Conservation (phyloP, 1,139 yeast species). For the Lodderomyces metapsilosis region DNA sequence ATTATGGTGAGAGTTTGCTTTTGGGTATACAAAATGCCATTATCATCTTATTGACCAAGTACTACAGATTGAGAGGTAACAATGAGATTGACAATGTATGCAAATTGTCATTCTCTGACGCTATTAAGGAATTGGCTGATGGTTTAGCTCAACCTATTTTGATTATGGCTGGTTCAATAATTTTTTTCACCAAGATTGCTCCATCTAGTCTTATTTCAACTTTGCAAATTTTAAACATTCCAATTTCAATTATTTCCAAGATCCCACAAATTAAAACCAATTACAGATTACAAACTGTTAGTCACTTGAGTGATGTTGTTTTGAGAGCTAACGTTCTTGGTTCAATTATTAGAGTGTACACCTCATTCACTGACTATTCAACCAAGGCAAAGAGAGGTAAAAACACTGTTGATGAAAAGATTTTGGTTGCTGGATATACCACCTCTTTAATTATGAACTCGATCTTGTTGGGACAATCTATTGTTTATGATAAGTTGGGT, state of each 20-base stretch:
- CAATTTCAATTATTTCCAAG: constrained; percentile 51
- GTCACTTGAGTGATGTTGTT: constrained; percentile 53
- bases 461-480: constrained; percentile 33
- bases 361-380: constrained; percentile 42
- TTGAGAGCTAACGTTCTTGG: constrained; percentile 57
- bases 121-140: constrained; percentile 19
- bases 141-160: constrained; percentile 28
- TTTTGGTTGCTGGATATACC: constrained; percentile 36
- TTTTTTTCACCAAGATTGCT: constrained; percentile 33
- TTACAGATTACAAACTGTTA: constrained; percentile 48
- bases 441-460: constrained; percentile 34
- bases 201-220: constrained; percentile 30
- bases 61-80: constrained; percentile 27
- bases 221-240: constrained; percentile 53
- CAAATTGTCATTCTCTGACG: constrained; percentile 17
- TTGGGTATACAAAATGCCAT: constrained; percentile 42
- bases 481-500: constrained; percentile 23
- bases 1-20: constrained; percentile 44
- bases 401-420: constrained; percentile 21
- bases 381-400: constrained; percentile 20
- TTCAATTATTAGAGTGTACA: constrained; percentile 54
- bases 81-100: constrained; percentile 17
- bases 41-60: constrained; percentile 37
- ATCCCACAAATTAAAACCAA: constrained; percentile 56
- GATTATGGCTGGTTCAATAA: constrained; percentile 25